Evolutionary conservation across 257 asterid genomes (phyloP), one percentile per base, ranked within the genome.

Genomic region (Prunella vulgaris): DNA sequence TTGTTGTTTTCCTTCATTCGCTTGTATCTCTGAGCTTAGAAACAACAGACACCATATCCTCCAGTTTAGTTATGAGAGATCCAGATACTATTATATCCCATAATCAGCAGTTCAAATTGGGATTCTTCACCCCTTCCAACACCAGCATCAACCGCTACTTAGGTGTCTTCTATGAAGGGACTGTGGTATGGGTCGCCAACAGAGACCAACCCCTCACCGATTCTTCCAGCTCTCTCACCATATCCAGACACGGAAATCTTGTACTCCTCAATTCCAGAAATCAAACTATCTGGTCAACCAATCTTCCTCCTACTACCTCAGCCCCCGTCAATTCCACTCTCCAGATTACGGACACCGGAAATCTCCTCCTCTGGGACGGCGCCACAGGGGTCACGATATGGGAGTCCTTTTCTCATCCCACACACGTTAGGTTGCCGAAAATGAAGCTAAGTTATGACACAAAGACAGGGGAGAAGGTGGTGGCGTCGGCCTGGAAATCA

Each of bases 401-500:
- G 87, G 84, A 84, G 27, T 62, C 84, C 14, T 86, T 86, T 52
- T 69, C 74, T 6, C 70, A 72, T 0, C 88, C 89, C 3, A 60
- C 88, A 0, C 1, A 75, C 52, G 72, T 63, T 35, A 65, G 72
- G 69, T 10, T 82, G 15, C 82, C 87, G 10, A 58, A 51, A 0
- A 64, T 78, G 84, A 74, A 38, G 64, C 22, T 86, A 1, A 63
- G 30, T 52, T 79, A 84, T 73, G 27, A 78, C 77, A 51, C 20
- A 6, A 72, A 27, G 17, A 84, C 87, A 0, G 81, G 80, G 2
- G n/a, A 37, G 13, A 80, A 70, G 71, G 82, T 86, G 53, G 35
- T 56, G 2, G 1, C 76, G 5, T 77, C 81, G 7, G 44, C 57
- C 3, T 49, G 25, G 57, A 49, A 20, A 20, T 17, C 17, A 7